Conservation (phyloP, 1,284 basidiomycete species). For the Tilletia horrida region DNA sequence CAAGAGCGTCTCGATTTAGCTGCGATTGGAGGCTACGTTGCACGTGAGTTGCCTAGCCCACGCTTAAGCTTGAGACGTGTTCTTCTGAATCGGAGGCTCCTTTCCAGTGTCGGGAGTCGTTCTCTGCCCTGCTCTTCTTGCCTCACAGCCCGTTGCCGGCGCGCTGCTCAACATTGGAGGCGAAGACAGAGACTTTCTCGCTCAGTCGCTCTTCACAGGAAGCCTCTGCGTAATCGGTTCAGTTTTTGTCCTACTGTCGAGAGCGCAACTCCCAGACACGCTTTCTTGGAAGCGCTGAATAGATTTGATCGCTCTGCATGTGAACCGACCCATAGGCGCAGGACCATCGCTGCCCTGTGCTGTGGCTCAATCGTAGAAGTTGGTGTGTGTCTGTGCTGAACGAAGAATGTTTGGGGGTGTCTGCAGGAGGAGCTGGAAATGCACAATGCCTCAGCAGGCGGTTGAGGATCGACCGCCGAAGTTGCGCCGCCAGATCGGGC, state of each 20-base stretch:
- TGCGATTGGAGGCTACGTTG: slow-evolving; percentile 6
- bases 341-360: too few relatives aligned
- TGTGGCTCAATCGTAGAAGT: too few relatives aligned
- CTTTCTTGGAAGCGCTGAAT: background rate
- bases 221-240: background rate
- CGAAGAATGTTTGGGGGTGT: too few relatives aligned
- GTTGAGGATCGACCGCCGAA: too few relatives aligned
- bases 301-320: background rate
- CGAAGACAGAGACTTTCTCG: slow-evolving; percentile 1
- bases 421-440: too few relatives aligned
- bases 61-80: background rate
- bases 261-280: background rate
- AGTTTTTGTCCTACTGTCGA: background rate
- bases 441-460: too few relatives aligned
- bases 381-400: too few relatives aligned
- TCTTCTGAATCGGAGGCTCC: background rate
- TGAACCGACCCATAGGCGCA: too few relatives aligned
- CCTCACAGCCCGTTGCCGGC: slow-evolving; percentile 5
- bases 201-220: slow-evolving; percentile 4
- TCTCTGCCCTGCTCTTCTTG: slow-evolving; percentile 7
- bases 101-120: background rate
- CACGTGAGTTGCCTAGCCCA: background rate
- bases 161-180: background rate
- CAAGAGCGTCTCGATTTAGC: background rate
- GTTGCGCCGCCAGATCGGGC: too few relatives aligned